Percentiles rank a stretch among this genome's conserved stretches.
phyloP scores from a whole-genome alignment of 2,329 filamentous ascomycete genomes.

The Grosmannia serpens region DNA sequence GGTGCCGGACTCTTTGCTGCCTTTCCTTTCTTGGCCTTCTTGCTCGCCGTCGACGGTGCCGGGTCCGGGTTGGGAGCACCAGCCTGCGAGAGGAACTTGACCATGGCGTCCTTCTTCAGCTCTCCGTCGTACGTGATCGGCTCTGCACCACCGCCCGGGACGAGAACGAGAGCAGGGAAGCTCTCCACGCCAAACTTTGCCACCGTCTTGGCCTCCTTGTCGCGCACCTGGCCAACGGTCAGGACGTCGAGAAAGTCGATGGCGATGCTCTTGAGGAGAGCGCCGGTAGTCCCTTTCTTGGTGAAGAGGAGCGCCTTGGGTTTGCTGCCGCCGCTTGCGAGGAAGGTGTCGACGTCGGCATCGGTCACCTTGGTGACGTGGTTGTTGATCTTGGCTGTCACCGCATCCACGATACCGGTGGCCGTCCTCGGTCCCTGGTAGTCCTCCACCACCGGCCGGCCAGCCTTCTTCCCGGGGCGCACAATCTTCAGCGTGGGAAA shows the following conservation, averaged over 20 bases:
- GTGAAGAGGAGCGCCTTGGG: conserved; percentile 88
- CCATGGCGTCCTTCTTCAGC: conserved; percentile 71
- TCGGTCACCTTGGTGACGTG: conserved; percentile 74
- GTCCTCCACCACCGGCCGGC: conserved; percentile 75
- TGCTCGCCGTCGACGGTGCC: conserved; percentile 30
- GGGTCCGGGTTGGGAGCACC: conserved; percentile 72
- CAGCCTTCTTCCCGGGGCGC: conserved; percentile 61
- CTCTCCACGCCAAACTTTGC: conserved; percentile 64
- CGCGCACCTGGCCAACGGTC: conserved; percentile 67
- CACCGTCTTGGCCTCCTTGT: conserved; percentile 63
- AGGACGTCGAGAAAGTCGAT: conserved; percentile 82
- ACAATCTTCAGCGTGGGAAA: conserved; percentile 96
- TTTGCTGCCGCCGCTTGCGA: conserved; percentile 55
- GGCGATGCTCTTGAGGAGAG: conserved; percentile 71
- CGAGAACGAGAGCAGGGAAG: conserved; percentile 70
- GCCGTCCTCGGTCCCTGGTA: conserved; percentile 76
- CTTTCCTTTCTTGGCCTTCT: conserved; percentile 31
- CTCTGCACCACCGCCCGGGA: conserved; percentile 60
- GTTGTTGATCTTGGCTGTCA: conserved; percentile 83
- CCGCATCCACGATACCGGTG: conserved; percentile 77
- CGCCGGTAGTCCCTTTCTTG: conserved; percentile 80
- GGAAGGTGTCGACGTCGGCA: conserved; percentile 65
- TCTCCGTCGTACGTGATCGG: conserved; percentile 68
- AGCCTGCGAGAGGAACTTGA: conserved; percentile 70
- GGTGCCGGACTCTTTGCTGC: conserved; percentile 25